Conservation (phyloP, 331 rosid genomes). For the Acacia concinna region DNA sequence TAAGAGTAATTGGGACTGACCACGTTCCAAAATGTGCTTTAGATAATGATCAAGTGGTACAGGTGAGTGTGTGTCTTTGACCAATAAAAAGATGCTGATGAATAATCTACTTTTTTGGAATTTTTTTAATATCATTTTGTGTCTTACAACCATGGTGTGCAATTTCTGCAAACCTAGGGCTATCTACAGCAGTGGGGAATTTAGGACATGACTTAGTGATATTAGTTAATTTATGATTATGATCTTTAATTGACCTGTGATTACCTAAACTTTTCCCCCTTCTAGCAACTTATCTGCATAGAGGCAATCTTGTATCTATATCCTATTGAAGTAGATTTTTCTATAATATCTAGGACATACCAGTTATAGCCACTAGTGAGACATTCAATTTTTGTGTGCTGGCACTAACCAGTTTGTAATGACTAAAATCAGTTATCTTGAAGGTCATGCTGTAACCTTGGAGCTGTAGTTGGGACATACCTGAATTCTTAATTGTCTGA, state of each 20-base stretch:
- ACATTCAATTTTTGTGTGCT: background rate
- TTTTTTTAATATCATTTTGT: constrained; percentile 21
- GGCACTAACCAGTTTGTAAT: background rate
- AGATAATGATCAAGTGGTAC: constrained; percentile 64
- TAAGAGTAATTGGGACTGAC: constrained; percentile 60
- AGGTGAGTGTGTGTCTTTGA: constrained; percentile 40
- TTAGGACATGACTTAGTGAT: background rate
- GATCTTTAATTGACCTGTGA: background rate
- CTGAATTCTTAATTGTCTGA: background rate
- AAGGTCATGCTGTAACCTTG: background rate
- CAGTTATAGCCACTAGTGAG: background rate
- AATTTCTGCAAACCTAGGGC: background rate
- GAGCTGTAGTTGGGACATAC: background rate
- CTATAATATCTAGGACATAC: background rate
- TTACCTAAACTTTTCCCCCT: background rate
- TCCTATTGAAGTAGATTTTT: background rate
- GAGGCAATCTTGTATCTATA: background rate
- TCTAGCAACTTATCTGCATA: background rate
- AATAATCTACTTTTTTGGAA: background rate
- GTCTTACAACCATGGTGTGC: background rate
- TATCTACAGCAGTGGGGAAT: background rate
- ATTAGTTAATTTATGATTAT: background rate
- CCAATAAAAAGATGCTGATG: constrained; percentile 12
- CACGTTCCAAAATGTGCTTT: constrained; percentile 77
- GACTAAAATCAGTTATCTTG: background rate